Conservation (phyloP, 73 alveolate species). For the Paraurostyla sp. region DNA sequence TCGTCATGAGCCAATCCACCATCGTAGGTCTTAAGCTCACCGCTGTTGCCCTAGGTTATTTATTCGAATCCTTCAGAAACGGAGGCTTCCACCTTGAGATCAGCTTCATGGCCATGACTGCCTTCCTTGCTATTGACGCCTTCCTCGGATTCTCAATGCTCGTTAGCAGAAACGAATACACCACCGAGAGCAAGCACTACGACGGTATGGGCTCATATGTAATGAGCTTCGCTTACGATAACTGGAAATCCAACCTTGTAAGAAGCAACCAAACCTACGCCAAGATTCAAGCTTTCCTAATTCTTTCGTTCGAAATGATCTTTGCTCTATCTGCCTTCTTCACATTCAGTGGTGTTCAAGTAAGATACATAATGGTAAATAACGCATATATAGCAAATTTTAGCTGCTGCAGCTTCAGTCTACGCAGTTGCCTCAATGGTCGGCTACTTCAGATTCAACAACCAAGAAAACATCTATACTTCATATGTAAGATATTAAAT, state of each 20-base stretch:
- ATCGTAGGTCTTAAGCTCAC: background rate
- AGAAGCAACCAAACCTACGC: background rate
- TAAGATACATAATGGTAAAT: too few species aligned
- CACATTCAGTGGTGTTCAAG: slow-evolving; percentile 20
- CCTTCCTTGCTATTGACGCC: slow-evolving; percentile 18
- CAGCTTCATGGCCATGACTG: slow-evolving; percentile 37
- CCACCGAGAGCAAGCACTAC: background rate
- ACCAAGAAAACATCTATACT: slow-evolving; percentile 1
- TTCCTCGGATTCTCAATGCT: background rate
- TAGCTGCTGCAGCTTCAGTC: slow-evolving; percentile 11
- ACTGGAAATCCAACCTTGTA: background rate
- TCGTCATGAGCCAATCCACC: slow-evolving; percentile 11
- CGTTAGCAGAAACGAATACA: slow-evolving; percentile 25
- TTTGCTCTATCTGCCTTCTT: slow-evolving; percentile 32
- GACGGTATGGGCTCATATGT: background rate
- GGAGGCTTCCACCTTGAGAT: slow-evolving; percentile 5
- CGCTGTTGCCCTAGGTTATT: slow-evolving; percentile 1
- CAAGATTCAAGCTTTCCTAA: background rate
- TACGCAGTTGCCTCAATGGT: slow-evolving; percentile 31
- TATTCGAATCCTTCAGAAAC: background rate
- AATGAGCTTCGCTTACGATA: background rate
- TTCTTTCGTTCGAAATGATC: slow-evolving; percentile 17
- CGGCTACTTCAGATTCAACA: slow-evolving; percentile 33
- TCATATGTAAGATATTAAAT: background rate
- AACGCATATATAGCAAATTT: too few species aligned